Conservation (phyloP, 495 filamentous ascomycete species). For the Clohesyomyces aquaticus region DNA sequence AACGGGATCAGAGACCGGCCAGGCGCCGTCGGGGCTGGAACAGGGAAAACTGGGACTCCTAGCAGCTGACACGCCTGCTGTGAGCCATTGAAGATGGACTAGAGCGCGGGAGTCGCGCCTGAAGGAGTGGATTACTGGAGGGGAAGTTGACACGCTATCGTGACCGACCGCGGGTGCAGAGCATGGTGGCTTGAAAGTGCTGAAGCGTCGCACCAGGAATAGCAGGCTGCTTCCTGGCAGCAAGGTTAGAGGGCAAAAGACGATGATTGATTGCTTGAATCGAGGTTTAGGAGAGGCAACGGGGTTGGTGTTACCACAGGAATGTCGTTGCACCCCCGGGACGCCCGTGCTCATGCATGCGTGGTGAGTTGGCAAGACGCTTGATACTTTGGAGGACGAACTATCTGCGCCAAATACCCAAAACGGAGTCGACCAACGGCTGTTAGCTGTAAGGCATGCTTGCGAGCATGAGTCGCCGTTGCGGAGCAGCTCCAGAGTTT, state of each 20-base stretch:
- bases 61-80: constrained; percentile 15
- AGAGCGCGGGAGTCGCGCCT: constrained; percentile 40
- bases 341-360: constrained; percentile 64
- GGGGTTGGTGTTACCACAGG: constrained; percentile 40
- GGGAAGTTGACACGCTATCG: constrained; percentile 53
- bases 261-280: constrained; percentile 38
- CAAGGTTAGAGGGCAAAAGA: constrained; percentile 8
- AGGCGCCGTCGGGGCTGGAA: constrained; percentile 1
- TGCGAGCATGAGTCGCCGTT: constrained; percentile 38
- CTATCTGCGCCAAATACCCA: constrained; percentile 57
- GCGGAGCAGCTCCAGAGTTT: constrained; percentile 10
- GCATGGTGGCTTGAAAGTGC: constrained; percentile 39
- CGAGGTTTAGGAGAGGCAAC: constrained; percentile 31
- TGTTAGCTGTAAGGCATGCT: constrained; percentile 39
- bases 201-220: constrained; percentile 37
- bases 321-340: constrained; percentile 40
- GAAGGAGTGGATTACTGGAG: constrained; percentile 50
- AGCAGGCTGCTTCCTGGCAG: constrained; percentile 35
- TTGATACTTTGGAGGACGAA: constrained; percentile 65
- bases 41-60: constrained; percentile 33
- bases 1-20: constrained; percentile 24
- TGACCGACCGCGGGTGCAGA: constrained; percentile 31
- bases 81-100: not conserved
- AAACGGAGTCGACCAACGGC: constrained; percentile 50
- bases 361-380: constrained; percentile 88